Percentiles rank a stretch among this genome's conserved stretches.
phyloP scores from a whole-genome alignment of 495 filamentous ascomycete species.

The Talaromyces trachyspermus region DNA sequence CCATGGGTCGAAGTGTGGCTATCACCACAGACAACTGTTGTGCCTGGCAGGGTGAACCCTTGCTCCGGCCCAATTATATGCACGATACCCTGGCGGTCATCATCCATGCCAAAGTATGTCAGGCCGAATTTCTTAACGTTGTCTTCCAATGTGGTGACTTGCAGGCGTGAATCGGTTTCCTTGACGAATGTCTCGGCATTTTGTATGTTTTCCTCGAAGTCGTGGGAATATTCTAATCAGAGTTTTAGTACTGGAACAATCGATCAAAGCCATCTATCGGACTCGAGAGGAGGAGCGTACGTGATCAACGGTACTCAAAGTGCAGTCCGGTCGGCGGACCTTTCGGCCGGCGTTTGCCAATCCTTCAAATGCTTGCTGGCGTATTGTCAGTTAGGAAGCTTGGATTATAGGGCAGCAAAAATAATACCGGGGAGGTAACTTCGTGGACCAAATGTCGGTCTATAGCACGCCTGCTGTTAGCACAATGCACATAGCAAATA shows the following conservation, averaged over 20 bases:
- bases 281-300: constrained; percentile 47
- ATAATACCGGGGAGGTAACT: constrained; percentile 72
- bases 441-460: constrained; percentile 95
- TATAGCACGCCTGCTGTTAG: constrained; percentile 17
- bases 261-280: not conserved
- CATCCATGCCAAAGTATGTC: constrained; percentile 94
- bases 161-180: constrained; percentile 84
- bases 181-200: constrained; percentile 80
- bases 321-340: constrained; percentile 92
- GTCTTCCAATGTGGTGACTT: constrained; percentile 92
- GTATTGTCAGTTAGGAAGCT: constrained; percentile 16
- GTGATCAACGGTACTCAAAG: constrained; percentile 92
- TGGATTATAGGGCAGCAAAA: not conserved
- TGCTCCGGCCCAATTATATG: constrained; percentile 99
- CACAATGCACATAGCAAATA: not conserved
- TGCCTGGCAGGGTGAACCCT: constrained; percentile 95
- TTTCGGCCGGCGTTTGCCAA: constrained; percentile 77
- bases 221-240: constrained; percentile 78
- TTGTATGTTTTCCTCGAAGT: constrained; percentile 83
- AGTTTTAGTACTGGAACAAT: not conserved
- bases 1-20: constrained; percentile 97
- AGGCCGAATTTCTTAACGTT: constrained; percentile 95
- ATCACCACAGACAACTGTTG: constrained; percentile 96
- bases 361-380: constrained; percentile 92
- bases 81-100: constrained; percentile 96